Base-by-base conservation (phyloP, 495 filamentous ascomycete genomes). In the Xylaria castorea region DNA sequence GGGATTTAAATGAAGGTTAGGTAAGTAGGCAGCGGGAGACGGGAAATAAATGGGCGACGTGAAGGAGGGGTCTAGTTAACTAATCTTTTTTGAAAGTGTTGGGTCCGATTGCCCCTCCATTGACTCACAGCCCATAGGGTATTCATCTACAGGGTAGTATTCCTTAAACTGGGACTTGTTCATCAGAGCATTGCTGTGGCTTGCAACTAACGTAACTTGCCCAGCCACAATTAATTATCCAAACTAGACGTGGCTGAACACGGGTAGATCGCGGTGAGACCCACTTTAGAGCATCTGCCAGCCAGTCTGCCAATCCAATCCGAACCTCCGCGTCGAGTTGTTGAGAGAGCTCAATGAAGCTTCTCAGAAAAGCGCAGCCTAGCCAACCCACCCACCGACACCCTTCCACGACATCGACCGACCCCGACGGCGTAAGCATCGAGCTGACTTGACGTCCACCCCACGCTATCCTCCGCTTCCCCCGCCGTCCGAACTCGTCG, bases 351-450 rank as follows among this genome's bases (percentile, higher is more conserved):
- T 67, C 44, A 22, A 65, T 64, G 38, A 73, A 74, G 74, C 76
- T 76, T 72, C 66, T 53, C 60, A 78, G 67, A 53, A 65, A 73
- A 76, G 58, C 48, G 71, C 50, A 78, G 74, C 76, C 76, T 76
- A 70, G 58, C 38, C 66, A 74, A 76, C 5, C 62, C 38, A 27
- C 38, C n/a, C 36, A n/a, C 38, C n/a, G 20, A 38, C 27, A 18
- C 44, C 44, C 38, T 36, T 27, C 46, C 30, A 71, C 68, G 57
- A 70, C 60, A 55, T 34, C 69, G 62, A 65, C 50, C 58, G 58
- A 61, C 8, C 34, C 53, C 55, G 61, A 71, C 69, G 60, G 18
- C 46, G 48, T 48, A 40, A 48, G 32, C n/a, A 71, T 64, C 68
- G 58, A 64, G 44, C 44, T 34, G 32, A 63, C 44, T 9, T 32